Base-by-base conservation (phyloP, 108 stramenopile species). In the Cyclotella sp. region DNA sequence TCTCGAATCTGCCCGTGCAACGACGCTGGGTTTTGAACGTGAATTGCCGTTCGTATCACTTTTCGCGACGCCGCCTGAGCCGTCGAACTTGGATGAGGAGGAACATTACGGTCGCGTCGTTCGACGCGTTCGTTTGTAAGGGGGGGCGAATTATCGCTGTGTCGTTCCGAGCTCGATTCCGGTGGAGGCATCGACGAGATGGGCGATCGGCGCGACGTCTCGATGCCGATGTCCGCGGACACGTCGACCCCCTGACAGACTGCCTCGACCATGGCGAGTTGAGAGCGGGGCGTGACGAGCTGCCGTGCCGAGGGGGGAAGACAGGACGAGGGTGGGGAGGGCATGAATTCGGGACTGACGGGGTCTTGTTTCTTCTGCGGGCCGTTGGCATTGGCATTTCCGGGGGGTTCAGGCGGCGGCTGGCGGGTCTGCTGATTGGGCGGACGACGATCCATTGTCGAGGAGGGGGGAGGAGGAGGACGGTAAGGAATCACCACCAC, bases 401-500 rank as follows among this genome's bases (percentile, higher is more conserved):
- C 55, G 55, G 7, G 1, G 1, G 55, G 12, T 26, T 57, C 19
- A 21, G 24, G 55, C 22, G n/a, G 55, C 55, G n/a, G 55, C 5
- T 12, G 55, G 9, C 24, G 55, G n/a, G 6, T 5, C 55, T 26
- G 34, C 11, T 7, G 55, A 55, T 24, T 55, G 55, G 21, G 24
- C 24, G n/a, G 2, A 2, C 21, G 55, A 1, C 24, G 55, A 2
- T 5, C 13, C 21, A 3, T 45, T 9, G 29, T 16, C 15, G 68
- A 11, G 5, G 49, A 24, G 16, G 41, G 76, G 41, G 73, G 61
- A 4, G 73, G 76, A 24, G 76, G 43, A 12, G 77, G 77, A 19
- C 70, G 70, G 45, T 79, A 79, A 11, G 78, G 78, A 2, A 79
- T 63, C 12, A 79, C 71, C 9, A 79, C 71, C 39, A 79, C 72